Base-by-base conservation (phyloP, 1,284 basidiomycete species). In the Fomitopsis schrenkii region DNA sequence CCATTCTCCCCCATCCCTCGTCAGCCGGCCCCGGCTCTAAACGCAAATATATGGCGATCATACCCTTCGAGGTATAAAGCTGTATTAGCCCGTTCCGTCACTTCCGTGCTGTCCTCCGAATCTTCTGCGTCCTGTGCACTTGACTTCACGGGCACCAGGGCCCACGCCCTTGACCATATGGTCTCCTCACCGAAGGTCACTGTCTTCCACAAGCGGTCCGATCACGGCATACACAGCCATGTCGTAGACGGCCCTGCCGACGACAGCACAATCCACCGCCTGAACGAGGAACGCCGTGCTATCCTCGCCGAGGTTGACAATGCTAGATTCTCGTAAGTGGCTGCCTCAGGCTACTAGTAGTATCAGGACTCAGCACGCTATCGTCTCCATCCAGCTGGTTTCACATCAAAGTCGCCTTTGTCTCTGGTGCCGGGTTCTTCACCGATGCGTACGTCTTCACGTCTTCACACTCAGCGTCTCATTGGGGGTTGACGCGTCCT, bases 391-490 rank as follows among this genome's bases (percentile, higher is more conserved):
- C n/a, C 46, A 76, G 75, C 15, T 69, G 71, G 71, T 80, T 80
- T 67, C 91, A 93, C 69, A 80, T 86, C 54, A 91, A 88, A 71
- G 82, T 92, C 59, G 85, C 83, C 70, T 64, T 87, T 55, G 88
- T 93, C 5, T 89, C 91, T 1, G 89, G 90, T 64, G 86, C 88
- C 12, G 91, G 91, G 40, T 93, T 93, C 79, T 93, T 92, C 77
- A 91, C 91, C 46, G 91, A 91, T 75, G 88, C 89, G 82, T 90
- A 50, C 44, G 17, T 17, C 52, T 42, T 44, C 22, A 46, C 30
- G 4, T 15, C 12, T 3, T 12, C 8, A 46, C 44, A 10, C 26
- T 28, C 19, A 26, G 45, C 26, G 12, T 53, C 5, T 41, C 22
- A 2, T 8, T 30, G 9, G 8, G 19, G 10, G 14, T 9, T 59